Base-by-base conservation (phyloP, 768 basidiomycete species). In the Dentipellis sp. region DNA sequence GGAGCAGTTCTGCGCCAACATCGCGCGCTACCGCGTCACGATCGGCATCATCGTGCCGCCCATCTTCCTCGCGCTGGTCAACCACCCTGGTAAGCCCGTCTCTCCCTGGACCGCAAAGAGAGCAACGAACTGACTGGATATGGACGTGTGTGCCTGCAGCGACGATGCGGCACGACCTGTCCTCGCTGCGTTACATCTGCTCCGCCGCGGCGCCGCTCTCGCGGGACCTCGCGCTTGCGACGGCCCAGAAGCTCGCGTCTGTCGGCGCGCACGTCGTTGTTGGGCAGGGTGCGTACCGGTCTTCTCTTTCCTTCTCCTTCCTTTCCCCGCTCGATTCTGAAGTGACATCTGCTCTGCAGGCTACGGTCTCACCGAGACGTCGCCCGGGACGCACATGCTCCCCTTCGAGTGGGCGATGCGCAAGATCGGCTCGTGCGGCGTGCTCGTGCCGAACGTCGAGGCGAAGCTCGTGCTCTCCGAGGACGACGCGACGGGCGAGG, bases 281-380 rank as follows among this genome's bases (percentile, higher is more conserved):
- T 23, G 61, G 70, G 11, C 85, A 88, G 69, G 85, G 83, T 82
- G 17, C 38, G 53, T 11, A n/a, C 7, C 14, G 3, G 5, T 34
- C 42, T 50, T 35, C 21, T 23, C 48, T 3, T 22, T 22, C 22
- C 22, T 3, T 16, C 29, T 6, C 6, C 29, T 4, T 21, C 46
- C 45, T n/a, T 35, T 51, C 21, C 16, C 16, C 1, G 8, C 40
- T 4, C 40, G 17, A n/a, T 5, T n/a, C 42, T 45, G n/a, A n/a
- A n/a, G n/a, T n/a, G 42, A 45, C 14, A 3, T 17, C 50, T 21
- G 22, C 37, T 38, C 39, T 46, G 22, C 51, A 60, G 87, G 86
- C 0, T 91, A 84, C 56, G 87, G 91, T 22, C 74, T 92, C n/a
- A 92, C 90, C 1, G 91, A 93, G 69, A 91, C 89, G 0, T 86